Evolutionary conservation across 345 rosid species (phyloP).

Genomic region (Eucalyptus erythrocorys): DNA sequence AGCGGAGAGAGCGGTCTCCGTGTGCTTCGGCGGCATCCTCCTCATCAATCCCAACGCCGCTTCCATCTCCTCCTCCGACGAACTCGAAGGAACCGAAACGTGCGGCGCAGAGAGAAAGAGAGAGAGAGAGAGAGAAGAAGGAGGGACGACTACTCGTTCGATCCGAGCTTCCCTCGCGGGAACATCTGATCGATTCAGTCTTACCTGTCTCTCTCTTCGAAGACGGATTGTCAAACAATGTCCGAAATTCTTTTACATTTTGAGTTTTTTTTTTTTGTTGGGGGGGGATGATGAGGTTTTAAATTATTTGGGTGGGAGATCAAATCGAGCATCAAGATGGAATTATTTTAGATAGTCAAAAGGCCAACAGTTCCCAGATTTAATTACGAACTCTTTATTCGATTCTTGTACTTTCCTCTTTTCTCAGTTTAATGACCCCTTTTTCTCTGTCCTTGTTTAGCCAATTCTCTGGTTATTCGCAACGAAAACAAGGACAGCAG

Average conservation of each 20-base stretch:
- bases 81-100: background rate
- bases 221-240: background rate
- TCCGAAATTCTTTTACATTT: background rate
- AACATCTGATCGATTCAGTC: background rate
- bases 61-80: conserved; percentile 32
- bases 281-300: background rate
- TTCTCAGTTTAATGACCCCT: background rate
- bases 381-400: background rate
- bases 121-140: background rate
- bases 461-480: background rate
- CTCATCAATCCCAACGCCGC: conserved; percentile 90
- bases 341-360: background rate
- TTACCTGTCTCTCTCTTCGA: background rate
- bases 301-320: background rate
- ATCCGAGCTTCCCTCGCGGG: background rate
- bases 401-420: background rate
- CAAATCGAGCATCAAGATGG: background rate
- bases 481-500: background rate
- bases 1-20: conserved; percentile 90
- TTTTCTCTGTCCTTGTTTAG: no score
- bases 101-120: background rate
- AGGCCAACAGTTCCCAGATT: background rate
- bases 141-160: background rate
- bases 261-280: no score
- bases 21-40: conserved; percentile 85